Evolutionary conservation across 73 alveolate genomes (phyloP).

Genomic region (Paramecium octaurelia): DNA sequence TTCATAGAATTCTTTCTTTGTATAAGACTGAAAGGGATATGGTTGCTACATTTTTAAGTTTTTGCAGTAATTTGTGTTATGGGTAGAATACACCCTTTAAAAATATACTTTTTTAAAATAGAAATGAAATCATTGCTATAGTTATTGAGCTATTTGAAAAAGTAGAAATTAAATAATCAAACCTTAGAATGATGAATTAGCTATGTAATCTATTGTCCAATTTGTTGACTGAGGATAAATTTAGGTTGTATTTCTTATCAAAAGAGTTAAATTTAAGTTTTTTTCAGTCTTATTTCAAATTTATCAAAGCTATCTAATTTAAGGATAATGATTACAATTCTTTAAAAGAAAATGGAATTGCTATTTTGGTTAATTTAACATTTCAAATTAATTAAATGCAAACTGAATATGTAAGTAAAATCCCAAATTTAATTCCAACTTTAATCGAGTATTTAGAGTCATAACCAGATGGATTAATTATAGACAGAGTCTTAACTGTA

Average conservation of each 20-base stretch:
- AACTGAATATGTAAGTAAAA: neutral
- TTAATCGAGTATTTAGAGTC: neutral
- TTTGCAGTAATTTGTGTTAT: slow-evolving; percentile 14
- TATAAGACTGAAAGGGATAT: neutral
- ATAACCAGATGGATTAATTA: neutral
- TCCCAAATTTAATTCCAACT: neutral
- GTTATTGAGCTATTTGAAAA: neutral
- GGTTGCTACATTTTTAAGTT: neutral
- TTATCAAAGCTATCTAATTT: neutral
- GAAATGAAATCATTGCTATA: neutral
- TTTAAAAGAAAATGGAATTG: slow-evolving; percentile 50
- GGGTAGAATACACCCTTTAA: neutral
- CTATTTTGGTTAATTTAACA: slow-evolving; percentile 46
- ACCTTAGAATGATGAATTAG: neutral
- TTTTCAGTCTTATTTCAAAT: neutral
- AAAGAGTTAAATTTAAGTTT: neutral
- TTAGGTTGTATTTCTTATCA: neutral
- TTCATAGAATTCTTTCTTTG: neutral
- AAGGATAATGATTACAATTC: neutral
- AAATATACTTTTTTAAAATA: neutral
- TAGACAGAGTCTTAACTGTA: neutral
- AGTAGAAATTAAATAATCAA: neutral
- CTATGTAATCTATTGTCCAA: slow-evolving; percentile 37
- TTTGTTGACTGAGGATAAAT: slow-evolving; percentile 41
- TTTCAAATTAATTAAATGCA: neutral